A percentile compares a stretch with the other conserved stretches of the same genome.
phyloP scores from a whole-genome alignment of 768 basidiomycete genomes.

The Naganishia randhawae region DNA sequence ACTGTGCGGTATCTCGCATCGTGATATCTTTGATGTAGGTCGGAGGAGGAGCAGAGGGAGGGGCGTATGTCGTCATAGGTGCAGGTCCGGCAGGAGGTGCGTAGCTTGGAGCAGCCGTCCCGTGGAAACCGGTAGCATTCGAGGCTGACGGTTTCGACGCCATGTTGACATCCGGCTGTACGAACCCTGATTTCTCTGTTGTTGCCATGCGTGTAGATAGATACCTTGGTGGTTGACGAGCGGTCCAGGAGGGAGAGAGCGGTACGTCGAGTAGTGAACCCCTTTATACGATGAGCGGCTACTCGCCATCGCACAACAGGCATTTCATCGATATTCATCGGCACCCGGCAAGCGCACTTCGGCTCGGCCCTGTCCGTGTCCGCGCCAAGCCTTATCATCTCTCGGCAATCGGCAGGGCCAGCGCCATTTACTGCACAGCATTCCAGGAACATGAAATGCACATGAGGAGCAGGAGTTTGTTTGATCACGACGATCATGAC shows the following conservation, averaged over 20 bases:
- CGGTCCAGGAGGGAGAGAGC: background rate
- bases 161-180: background rate
- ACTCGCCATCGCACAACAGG: background rate
- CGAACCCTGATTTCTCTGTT: conserved; percentile 8
- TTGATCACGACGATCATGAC: background rate
- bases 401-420: background rate
- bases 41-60: conserved; percentile 22
- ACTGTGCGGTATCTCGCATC: conserved; percentile 31
- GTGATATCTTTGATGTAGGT: conserved; percentile 35
- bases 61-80: conserved; percentile 1
- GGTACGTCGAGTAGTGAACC: background rate
- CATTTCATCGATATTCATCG: background rate
- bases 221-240: background rate
- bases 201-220: background rate
- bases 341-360: too few relatives aligned
- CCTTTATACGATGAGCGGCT: background rate
- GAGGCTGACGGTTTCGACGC: background rate
- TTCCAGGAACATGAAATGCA: background rate
- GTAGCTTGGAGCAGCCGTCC: background rate
- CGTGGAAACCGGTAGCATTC: background rate
- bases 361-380: background rate
- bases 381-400: background rate
- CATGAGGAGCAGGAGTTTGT: background rate
- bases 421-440: background rate
- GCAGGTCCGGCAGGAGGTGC: conserved; percentile 13